Evolutionary conservation across 75 land plant species (phyloP), one percentile per base, ranked within the genome.

Genomic region (Pseudotsuga menziesii): DNA sequence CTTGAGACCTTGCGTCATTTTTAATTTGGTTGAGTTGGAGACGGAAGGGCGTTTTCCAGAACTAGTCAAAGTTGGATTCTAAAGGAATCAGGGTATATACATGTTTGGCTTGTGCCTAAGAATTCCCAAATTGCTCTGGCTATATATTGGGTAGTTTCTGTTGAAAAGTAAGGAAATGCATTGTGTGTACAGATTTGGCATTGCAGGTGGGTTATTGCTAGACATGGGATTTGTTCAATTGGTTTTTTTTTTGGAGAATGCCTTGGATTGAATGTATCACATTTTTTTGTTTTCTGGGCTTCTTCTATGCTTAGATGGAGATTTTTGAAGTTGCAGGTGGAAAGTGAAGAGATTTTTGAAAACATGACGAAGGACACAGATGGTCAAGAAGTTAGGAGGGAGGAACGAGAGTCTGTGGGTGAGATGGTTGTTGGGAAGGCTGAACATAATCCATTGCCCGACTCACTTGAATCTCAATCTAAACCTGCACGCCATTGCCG

Each of bases 401-500:
- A 69, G 7, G 48, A 3, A n/a, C 64, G 9, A 5, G 22, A 16
- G 3, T 5, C 11, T 35, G 2, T 20, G 20, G 22, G 12, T 6
- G 44, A 39, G 52, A 69, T 44, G 8, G 52, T 44, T 44, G 52
- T 44, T 44, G 52, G 9, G 52, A 6, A 6, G 0, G 52, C 11
- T 7, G 52, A 44, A 44, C 52, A 44, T 44, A 44, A 44, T 44
- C 52, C 52, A 44, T 44, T 44, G 8, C 8, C 52, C 52, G 72
- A 4, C 20, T 17, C 19, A 17, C 15, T 16, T 5, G 67, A 63
- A 19, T 29, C 36, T 4, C 39, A 32, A 32, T 12, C 39, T 15
- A 39, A 69, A 35, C 72, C 52, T 69, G 11, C 23, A 32, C 48
- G 72, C 72, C 72, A 69, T 39, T 41, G 52, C 23, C 72, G 72